Evolutionary conservation across 768 basidiomycete species (phyloP).

Genomic region (Auricularia auricula-judae): DNA sequence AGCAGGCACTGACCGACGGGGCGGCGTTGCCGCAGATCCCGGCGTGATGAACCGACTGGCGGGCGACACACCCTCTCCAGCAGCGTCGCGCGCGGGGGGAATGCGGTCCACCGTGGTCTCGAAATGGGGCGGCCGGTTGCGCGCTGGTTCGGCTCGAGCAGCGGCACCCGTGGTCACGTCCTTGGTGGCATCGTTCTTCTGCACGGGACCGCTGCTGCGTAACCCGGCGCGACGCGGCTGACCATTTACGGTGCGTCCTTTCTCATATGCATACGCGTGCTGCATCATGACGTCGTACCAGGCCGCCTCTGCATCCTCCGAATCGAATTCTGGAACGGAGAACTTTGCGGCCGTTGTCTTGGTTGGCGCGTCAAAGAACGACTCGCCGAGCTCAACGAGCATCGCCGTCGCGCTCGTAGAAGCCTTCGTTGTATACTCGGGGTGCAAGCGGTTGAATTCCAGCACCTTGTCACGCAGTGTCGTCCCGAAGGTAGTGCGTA

Average conservation of each 20-base stretch:
- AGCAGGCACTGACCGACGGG: neutral
- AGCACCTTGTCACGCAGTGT: neutral
- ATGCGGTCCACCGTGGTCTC: neutral
- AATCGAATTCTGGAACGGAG: no score
- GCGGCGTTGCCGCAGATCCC: neutral
- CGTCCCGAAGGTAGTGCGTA: neutral
- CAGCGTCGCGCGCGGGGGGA: neutral
- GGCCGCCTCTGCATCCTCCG: no score
- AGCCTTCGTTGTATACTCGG: neutral
- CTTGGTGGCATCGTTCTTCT: neutral
- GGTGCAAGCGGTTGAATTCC: neutral
- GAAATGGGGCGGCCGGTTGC: neutral
- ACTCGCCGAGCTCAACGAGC: neutral
- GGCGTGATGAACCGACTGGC: neutral
- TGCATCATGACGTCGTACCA: no score
- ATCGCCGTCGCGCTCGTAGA: neutral
- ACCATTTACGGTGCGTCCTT: no score
- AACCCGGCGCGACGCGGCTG: no score
- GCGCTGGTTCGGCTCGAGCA: neutral
- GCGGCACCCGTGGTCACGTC: neutral
- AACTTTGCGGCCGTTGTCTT: neutral
- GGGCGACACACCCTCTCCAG: no score
- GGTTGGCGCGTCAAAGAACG: neutral
- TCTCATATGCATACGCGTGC: no score
- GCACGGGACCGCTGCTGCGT: no score